A percentile compares a stretch with the other conserved stretches of the same genome.
phyloP scores from a whole-genome alignment of 1,139 yeast genomes.

The Nakaseomyces delphensis region DNA sequence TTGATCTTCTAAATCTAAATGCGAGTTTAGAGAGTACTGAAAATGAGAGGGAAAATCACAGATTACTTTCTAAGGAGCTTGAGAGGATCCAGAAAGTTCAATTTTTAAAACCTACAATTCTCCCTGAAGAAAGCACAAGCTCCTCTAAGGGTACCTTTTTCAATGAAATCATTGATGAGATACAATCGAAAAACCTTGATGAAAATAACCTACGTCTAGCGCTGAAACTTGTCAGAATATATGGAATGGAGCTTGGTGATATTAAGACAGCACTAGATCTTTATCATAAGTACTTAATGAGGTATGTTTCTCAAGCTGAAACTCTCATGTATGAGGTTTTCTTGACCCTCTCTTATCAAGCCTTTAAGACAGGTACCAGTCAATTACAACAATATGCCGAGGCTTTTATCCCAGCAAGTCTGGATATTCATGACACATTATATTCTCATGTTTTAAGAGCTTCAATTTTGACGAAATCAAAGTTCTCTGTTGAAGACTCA shows the following conservation, averaged over 20 bases:
- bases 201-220: slow-evolving; percentile 13
- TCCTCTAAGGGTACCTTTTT: slow-evolving; percentile 5
- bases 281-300: slow-evolving; percentile 41
- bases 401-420: slow-evolving; percentile 36
- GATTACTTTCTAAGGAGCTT: slow-evolving; percentile 7
- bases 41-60: slow-evolving; percentile 12
- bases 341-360: slow-evolving; percentile 37
- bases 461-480: slow-evolving; percentile 41
- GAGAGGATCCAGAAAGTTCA: background rate
- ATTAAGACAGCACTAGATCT: slow-evolving; percentile 36
- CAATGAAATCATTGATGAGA: slow-evolving; percentile 11
- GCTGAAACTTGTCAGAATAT: slow-evolving; percentile 29
- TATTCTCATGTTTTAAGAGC: slow-evolving; percentile 34
- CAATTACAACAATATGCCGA: slow-evolving; percentile 39
- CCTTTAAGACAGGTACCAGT: slow-evolving; percentile 34
- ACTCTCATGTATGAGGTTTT: slow-evolving; percentile 33
- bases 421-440: slow-evolving; percentile 33
- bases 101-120: background rate
- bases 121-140: background rate
- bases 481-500: slow-evolving; percentile 39
- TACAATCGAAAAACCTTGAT: slow-evolving; percentile 12
- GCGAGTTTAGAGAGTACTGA: slow-evolving; percentile 10
- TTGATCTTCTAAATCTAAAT: slow-evolving; percentile 14
- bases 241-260: slow-evolving; percentile 37
- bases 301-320: slow-evolving; percentile 35